Conservation (phyloP, 441 rosid genomes). For the Erodium chrysanthum region DNA sequence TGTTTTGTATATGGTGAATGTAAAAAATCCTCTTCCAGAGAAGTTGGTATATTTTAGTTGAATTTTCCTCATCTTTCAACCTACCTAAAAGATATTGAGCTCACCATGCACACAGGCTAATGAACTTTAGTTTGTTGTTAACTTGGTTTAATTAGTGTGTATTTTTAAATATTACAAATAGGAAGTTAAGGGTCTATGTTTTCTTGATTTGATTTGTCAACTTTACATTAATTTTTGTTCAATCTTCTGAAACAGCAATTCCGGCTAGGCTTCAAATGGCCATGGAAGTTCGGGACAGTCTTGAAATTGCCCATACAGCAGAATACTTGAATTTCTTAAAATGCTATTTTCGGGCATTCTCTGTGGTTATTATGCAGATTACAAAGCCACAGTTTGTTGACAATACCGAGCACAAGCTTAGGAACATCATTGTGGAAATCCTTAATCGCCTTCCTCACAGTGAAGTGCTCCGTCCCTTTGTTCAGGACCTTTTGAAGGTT, state of each 20-base stretch:
- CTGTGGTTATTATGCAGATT: conserved; percentile 59
- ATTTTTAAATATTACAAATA: not conserved
- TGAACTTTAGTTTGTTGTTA: not conserved
- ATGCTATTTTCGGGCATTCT: conserved; percentile 84
- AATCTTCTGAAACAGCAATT: conserved; percentile 46
- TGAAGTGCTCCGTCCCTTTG: conserved; percentile 97
- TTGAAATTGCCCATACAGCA: conserved; percentile 90
- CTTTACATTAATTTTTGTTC: conserved; percentile 7
- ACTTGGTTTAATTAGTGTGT: not conserved
- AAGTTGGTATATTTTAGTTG: not conserved
- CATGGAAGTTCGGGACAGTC: conserved; percentile 83
- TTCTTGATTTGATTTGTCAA: too few relatives aligned
- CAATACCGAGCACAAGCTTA: conserved; percentile 81
- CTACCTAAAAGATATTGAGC: not conserved
- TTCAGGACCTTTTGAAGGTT: conserved; percentile 92
- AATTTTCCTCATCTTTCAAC: not conserved
- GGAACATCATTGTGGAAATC: conserved; percentile 80
- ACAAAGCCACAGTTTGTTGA: conserved; percentile 83
- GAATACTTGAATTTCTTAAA: conserved; percentile 88
- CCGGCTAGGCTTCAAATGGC: conserved; percentile 81
- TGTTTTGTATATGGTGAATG: not conserved
- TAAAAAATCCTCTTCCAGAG: not conserved
- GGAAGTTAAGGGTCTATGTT: not conserved
- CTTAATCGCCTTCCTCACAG: conserved; percentile 92
- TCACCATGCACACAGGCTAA: not conserved